Conservation (phyloP, 352 stramenopile species). For the Discostella stelligera region DNA sequence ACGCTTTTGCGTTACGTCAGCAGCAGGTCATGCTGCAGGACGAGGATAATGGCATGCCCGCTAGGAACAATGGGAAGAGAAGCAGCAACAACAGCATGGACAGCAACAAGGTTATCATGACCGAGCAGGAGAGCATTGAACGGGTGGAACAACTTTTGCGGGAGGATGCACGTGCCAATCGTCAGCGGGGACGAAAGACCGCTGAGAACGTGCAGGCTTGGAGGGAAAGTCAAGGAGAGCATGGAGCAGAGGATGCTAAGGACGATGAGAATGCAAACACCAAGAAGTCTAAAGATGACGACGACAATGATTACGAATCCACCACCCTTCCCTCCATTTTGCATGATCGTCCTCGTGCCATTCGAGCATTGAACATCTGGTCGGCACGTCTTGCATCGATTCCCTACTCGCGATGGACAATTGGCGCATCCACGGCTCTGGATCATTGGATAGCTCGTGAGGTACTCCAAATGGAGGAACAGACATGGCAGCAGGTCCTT, state of each 20-base stretch:
- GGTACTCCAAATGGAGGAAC: constrained; percentile 68
- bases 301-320: background rate
- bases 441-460: constrained; percentile 80
- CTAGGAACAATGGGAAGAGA: background rate
- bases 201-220: constrained; percentile 28
- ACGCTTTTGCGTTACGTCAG: constrained; percentile 71
- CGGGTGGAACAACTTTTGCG: constrained; percentile 67
- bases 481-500: constrained; percentile 66
- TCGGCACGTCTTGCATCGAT: constrained; percentile 60
- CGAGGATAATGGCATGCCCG: constrained; percentile 2
- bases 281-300: constrained; percentile 14
- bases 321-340: constrained; percentile 53
- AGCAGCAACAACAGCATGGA: constrained; percentile 10
- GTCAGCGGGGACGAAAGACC: constrained; percentile 33
- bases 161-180: constrained; percentile 52
- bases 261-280: too few species aligned
- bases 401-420: constrained; percentile 72
- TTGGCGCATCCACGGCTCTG: constrained; percentile 69
- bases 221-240: constrained; percentile 14
- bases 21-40: constrained; percentile 60
- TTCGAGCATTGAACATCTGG: constrained; percentile 74
- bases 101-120: constrained; percentile 17
- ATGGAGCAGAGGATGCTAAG: background rate
- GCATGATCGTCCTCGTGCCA: constrained; percentile 52
- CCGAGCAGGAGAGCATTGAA: constrained; percentile 60